A percentile compares a stretch with the other conserved stretches of the same genome.
Conservation (phyloP, 805 yeast genomes). For the Maudiozyma pseudohumilis region DNA sequence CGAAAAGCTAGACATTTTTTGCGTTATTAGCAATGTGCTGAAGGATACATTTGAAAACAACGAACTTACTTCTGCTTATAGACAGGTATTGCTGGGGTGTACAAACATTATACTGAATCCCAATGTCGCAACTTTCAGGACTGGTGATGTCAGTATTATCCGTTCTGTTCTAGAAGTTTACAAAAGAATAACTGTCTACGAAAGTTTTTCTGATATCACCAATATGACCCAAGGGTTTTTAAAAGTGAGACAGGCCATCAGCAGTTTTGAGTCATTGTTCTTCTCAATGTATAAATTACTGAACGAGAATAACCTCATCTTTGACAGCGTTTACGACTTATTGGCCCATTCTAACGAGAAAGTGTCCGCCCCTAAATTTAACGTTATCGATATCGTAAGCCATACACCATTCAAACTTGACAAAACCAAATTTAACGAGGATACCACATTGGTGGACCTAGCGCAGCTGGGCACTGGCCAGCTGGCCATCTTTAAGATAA, state of each 20-base stretch:
- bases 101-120: slow-evolving; percentile 1
- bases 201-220: neutral
- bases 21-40: neutral
- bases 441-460: slow-evolving; percentile 17
- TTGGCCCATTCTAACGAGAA: slow-evolving; percentile 13
- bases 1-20: neutral
- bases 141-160: slow-evolving; percentile 1
- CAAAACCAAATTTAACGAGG: slow-evolving; percentile 10
- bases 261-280: slow-evolving; percentile 5
- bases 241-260: slow-evolving; percentile 1
- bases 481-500: slow-evolving; percentile 21
- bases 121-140: slow-evolving; percentile 2
- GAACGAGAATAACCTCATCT: slow-evolving; percentile 9
- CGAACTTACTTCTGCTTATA: neutral
- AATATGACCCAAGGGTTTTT: slow-evolving; percentile 1
- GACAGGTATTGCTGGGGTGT: neutral
- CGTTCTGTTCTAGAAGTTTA: neutral
- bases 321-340: slow-evolving; percentile 20
- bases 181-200: neutral
- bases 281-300: slow-evolving; percentile 7
- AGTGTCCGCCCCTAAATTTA: slow-evolving; percentile 14
- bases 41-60: neutral
- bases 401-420: slow-evolving; percentile 18
- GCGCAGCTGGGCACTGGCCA: slow-evolving; percentile 19
- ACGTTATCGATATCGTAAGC: slow-evolving; percentile 9